Base-by-base conservation (phyloP, 495 filamentous ascomycete genomes). In the Platismatia glauca region DNA sequence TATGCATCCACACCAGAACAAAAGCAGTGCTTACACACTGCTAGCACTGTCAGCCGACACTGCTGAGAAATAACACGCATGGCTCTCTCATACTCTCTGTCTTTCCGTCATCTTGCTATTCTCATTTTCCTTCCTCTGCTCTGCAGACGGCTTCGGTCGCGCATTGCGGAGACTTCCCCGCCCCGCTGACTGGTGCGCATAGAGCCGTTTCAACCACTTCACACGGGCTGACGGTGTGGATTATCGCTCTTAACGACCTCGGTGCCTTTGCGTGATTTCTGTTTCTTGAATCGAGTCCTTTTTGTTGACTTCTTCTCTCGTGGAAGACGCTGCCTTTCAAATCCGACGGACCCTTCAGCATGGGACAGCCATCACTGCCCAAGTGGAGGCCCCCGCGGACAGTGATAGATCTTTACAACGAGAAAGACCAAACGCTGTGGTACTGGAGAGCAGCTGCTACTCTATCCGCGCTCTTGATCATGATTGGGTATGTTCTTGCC, bases 401-500 rank as follows among this genome's bases (percentile, higher is more conserved):
- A 27, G n/a, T 70, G 33, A 70, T 70, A 41, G 68, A 70, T 53
- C 59, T 70, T 12, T 70, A 68, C 59, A 62, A 37, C 24, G 68
- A 70, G 34, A 66, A 61, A 57, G 66, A 70, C 37, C 59, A 38
- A 44, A 68, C 59, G 27, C 61, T 33, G 11, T 70, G 68, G 68
- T 70, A 67, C 41, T 64, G 68, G 61, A 66, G 66, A 48, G 16
- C 56, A 24, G 44, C 56, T 18, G 68, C 68, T 15, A 67, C 64
- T 2, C 29, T 68, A 27, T 68, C 68, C 4, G 56, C 68, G 16
- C 41, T 64, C 22, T 24, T 63, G 22, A 68, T 68, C 8, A 58
- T 68, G 55, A 62, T 65, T 50, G 64, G 66, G 68, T 70, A 70
- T 22, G 38, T 24, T 22, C 38, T 18, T 20, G 16, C 33, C 33